Evolutionary conservation across 2,329 filamentous ascomycete genomes (phyloP).

Genomic region (Akanthomyces dipterigenus): DNA sequence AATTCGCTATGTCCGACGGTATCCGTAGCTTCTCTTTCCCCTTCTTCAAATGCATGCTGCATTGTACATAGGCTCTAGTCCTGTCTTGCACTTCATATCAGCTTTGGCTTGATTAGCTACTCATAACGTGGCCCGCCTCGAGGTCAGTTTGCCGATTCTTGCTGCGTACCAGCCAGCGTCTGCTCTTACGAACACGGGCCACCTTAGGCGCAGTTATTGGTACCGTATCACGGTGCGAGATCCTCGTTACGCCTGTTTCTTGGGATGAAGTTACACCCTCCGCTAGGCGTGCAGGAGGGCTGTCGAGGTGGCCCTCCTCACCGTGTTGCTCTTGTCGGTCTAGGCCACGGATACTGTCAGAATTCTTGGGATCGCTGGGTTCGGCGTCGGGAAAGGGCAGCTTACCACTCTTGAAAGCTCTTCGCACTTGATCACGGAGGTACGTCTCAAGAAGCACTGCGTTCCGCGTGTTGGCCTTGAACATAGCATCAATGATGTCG

Average conservation of each 20-base stretch:
- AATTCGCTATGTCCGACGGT: background rate
- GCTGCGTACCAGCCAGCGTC: conserved; percentile 23
- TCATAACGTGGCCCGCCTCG: conserved; percentile 22
- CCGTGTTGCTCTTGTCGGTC: background rate
- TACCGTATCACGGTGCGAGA: background rate
- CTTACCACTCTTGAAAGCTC: conserved; percentile 42
- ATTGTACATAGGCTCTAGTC: background rate
- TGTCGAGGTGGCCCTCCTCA: background rate
- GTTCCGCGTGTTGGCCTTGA: conserved; percentile 72
- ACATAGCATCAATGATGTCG: conserved; percentile 66
- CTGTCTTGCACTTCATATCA: conserved; percentile 8
- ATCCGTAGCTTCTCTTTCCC: background rate
- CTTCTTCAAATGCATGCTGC: background rate
- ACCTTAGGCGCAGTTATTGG: background rate
- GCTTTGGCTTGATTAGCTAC: conserved; percentile 2
- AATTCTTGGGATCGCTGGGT: conserved; percentile 46
- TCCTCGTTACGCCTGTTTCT: conserved; percentile 4
- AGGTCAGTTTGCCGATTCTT: conserved; percentile 23
- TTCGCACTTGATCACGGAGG: conserved; percentile 61
- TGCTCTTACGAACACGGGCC: conserved; percentile 22
- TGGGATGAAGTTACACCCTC: conserved; percentile 15
- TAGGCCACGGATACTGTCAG: conserved; percentile 29
- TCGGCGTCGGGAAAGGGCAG: conserved; percentile 40
- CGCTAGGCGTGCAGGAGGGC: conserved; percentile 20
- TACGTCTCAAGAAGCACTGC: conserved; percentile 61